A percentile compares a stretch with the other conserved stretches of the same genome.
Evolutionary conservation across 129 eudicot species (phyloP).

Genomic region (Pseudognaphalium luteoalbum): DNA sequence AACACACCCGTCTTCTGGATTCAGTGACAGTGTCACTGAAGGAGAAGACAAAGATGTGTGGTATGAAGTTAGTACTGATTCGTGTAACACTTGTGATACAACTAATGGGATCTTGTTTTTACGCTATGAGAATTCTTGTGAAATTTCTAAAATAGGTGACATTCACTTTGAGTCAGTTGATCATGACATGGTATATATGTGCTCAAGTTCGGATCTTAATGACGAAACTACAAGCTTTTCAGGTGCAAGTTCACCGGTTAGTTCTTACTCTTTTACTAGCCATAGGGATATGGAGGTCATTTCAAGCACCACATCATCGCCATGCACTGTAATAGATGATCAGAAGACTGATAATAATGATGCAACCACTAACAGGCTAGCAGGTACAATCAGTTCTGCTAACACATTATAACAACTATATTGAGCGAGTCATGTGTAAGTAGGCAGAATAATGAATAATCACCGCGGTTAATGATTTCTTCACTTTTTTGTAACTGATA

Average conservation of each 20-base stretch:
- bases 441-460: no score
- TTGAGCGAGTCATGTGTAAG: no score
- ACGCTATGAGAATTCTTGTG: conserved; percentile 15
- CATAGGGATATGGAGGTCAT: conserved; percentile 20
- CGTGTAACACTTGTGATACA: not conserved
- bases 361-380: not conserved
- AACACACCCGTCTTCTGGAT: conserved; percentile 9
- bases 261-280: conserved; percentile 26
- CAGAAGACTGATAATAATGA: conserved; percentile 15
- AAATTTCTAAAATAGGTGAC: conserved; percentile 19
- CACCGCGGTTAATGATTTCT: no score
- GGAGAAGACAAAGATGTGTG: conserved; percentile 31
- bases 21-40: conserved; percentile 9
- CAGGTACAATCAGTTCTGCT: conserved; percentile 11
- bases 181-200: conserved; percentile 24
- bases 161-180: conserved; percentile 17
- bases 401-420: no score
- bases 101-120: conserved; percentile 23
- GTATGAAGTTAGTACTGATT: conserved; percentile 21
- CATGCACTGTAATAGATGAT: conserved; percentile 21
- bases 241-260: conserved; percentile 23
- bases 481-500: no score
- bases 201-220: conserved; percentile 35
- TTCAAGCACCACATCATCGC: conserved; percentile 31
- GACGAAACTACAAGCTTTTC: conserved; percentile 35